A percentile compares a stretch with the other conserved stretches of the same genome.
Conservation (phyloP, 257 asterid genomes). For the Penstemon newberryi region DNA sequence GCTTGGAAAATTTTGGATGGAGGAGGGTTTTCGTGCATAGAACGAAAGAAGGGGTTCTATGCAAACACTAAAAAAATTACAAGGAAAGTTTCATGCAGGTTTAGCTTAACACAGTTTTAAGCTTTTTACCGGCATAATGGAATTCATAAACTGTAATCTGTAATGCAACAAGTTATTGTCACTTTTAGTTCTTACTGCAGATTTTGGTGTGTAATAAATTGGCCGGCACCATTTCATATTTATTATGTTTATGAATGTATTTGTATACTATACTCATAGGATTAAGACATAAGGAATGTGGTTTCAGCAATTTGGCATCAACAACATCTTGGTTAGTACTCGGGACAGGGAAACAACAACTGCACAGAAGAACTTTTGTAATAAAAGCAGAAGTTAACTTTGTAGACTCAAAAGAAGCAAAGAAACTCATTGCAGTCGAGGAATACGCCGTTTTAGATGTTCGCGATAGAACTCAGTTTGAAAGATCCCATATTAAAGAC, state of each 20-base stretch:
- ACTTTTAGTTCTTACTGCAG: not conserved
- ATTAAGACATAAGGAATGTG: conserved; percentile 33
- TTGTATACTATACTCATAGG: not conserved
- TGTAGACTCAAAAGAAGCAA: conserved; percentile 71
- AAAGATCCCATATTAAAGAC: conserved; percentile 75
- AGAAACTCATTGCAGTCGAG: conserved; percentile 66
- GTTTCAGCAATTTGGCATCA: conserved; percentile 58
- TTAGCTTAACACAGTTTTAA: no score
- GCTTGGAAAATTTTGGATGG: no score
- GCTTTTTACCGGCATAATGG: no score
- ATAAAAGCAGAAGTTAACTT: conserved; percentile 65
- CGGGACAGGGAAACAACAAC: conserved; percentile 35
- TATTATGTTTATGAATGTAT: not conserved
- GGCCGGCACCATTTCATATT: not conserved
- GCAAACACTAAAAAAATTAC: no score
- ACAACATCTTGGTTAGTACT: conserved; percentile 36
- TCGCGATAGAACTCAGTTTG: conserved; percentile 73
- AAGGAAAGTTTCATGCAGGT: no score
- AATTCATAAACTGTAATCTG: no score
- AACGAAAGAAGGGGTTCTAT: no score
- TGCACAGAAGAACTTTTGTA: conserved; percentile 33
- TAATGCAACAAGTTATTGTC: no score
- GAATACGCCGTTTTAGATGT: conserved; percentile 80
- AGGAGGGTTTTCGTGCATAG: no score
- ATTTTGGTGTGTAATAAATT: not conserved